A percentile compares a stretch with the other conserved stretches of the same genome.
Conservation (phyloP, 2,329 filamentous ascomycete genomes). For the Penicillium paneum region DNA sequence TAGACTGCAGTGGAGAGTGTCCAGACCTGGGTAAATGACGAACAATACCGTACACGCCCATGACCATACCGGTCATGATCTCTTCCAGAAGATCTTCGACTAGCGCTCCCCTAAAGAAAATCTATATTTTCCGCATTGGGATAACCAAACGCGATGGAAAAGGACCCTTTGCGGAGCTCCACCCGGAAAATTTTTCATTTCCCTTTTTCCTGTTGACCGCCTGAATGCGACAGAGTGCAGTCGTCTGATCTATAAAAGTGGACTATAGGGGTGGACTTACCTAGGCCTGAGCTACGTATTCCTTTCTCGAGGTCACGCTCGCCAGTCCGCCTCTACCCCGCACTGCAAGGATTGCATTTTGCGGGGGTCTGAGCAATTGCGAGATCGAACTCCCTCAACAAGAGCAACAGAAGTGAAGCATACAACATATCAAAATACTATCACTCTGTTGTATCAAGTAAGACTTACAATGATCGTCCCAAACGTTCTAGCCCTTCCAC, state of each 20-base stretch:
- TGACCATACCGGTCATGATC: not conserved
- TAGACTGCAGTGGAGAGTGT: not conserved
- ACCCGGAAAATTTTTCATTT: conserved; percentile 15
- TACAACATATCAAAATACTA: not conserved
- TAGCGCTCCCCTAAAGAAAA: conserved; percentile 1
- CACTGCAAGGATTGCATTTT: conserved; percentile 26
- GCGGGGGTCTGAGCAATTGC: conserved; percentile 21
- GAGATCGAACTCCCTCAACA: conserved; percentile 5
- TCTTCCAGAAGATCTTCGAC: conserved; percentile 15
- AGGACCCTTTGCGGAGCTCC: conserved; percentile 17
- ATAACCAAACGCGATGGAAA: conserved; percentile 19
- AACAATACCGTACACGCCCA: conserved; percentile 3
- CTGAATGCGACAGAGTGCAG: not conserved
- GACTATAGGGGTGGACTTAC: not conserved
- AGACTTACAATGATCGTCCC: not conserved
- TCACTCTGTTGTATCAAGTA: not conserved
- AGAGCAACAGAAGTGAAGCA: not conserved
- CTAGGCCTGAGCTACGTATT: not conserved
- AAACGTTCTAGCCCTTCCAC: conserved; percentile 16
- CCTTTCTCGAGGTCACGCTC: not conserved
- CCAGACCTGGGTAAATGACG: conserved; percentile 2
- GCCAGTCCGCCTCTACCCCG: conserved; percentile 21
- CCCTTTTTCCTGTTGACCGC: not conserved
- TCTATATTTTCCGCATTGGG: conserved; percentile 20
- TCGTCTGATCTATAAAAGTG: conserved; percentile 9